Base-by-base conservation (phyloP, 208 protist genomes). In the Trichomonas tenax region DNA sequence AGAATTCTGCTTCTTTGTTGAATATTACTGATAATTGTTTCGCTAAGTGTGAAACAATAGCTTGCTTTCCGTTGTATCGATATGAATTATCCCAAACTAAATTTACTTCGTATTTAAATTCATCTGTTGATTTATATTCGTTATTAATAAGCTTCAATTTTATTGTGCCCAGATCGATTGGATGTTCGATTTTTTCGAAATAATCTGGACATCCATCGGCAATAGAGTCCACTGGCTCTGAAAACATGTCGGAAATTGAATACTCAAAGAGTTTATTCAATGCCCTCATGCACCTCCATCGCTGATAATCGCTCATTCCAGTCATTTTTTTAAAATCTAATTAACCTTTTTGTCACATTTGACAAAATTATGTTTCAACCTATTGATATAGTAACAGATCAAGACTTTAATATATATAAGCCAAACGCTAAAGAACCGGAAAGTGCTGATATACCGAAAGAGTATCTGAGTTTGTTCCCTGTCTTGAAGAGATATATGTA, bases 71-170 rank as follows among this genome's bases (percentile, higher is more conserved):
- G 31, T 93, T 93, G 51, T 93, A 93, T 38, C 14, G 0, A 51
- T 48, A 23, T 17, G 86, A 41, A 51, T 93, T 93, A 31, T 93
- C 86, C 86, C 86, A 93, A 93, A 93, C 45, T 17, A 93, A 38
- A 93, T 93, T 93, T 34, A 93, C 86, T 38, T 93, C 86, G 31
- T 51, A 26, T 38, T 93, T 93, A 36, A 93, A 93, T 93, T 93
- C 86, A 34, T 93, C 40, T 44, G 44, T 41, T 48, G 40, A 38
- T 58, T 41, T 38, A 36, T 93, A 93, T 51, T 93, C 45, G 15
- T 93, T 31, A 17, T 34, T 23, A 38, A 93, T 0, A 1, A 93
- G 26, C 9, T 44, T 41, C 36, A 49, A 8, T 10, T 44, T 23
- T 15, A 93, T 44, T 44, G 86, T 93, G 6, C 40, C 41, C 17